Evolutionary conservation across 139 green algal genomes (phyloP), one percentile per base, ranked within the genome.

Genomic region (Eudorina sp.): DNA sequence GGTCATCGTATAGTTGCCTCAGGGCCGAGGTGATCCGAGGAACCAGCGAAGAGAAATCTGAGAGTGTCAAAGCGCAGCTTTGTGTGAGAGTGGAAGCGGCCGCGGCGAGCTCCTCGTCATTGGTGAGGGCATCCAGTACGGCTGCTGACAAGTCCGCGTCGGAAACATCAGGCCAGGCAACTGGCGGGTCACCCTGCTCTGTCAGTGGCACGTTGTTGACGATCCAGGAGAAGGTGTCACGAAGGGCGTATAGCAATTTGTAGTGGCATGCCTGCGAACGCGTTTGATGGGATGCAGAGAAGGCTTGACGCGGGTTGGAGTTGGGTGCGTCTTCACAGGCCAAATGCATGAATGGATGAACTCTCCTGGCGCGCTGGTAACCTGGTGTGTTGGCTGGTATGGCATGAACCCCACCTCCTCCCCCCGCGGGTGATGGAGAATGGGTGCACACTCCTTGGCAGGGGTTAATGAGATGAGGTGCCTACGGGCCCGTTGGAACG

Each of bases 181-280:
- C 78, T n/a, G n/a, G n/a, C 34, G 78, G 78, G 55, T 75, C 55
- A 4, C 40, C 78, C 53, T 74, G 55, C 13, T 51, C 9, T 27
- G 4, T 18, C 40, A 74, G 55, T 6, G 78, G 55, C 34, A 74
- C 19, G 55, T 85, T 55, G 78, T 74, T 27, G 21, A 11, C 11
- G 11, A 74, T 55, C 78, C 78, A 85, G 36, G 31, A 19, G 53
- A 85, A 85, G 27, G 38, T 41, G 40, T 25, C 27, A 0, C 19
- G 27, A 0, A 85, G 38, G 4, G 78, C 38, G 25, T 31, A 4
- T 23, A 53, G 58, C 55, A 85, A 18, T 0, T 31, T 25, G 55
- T 74, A 74, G 23, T 75, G 55, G 78, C 78, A 74, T 4, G 55
- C 55, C 78, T 74, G 55, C 21, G 41, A 27, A 55, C n/a, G n/a